Evolutionary conservation across 352 stramenopile genomes (phyloP).

Genomic region (Globisporangium acanthophoron): DNA sequence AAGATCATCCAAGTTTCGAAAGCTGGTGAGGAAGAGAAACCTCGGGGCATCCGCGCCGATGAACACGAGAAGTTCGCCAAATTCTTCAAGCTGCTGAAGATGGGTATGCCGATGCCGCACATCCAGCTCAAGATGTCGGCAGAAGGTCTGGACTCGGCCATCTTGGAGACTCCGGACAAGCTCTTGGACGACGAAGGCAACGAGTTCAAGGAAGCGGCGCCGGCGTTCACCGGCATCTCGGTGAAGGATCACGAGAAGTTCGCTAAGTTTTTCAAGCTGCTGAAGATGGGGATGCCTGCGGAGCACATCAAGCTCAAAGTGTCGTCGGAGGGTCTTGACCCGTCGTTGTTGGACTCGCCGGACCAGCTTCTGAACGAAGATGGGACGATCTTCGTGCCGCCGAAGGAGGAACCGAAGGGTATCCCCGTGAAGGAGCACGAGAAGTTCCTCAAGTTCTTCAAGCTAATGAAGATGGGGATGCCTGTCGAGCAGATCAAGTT

Average conservation of each 20-base stretch:
- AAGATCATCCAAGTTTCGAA: constrained; percentile 14
- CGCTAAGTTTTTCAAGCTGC: constrained; percentile 53
- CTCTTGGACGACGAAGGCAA: constrained; percentile 51
- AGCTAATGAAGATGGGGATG: constrained; percentile 19
- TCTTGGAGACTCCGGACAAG: constrained; percentile 54
- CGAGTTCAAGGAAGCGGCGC: constrained; percentile 19
- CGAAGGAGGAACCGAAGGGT: constrained; percentile 26
- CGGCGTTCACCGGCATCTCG: too few species aligned
- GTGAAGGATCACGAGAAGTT: constrained; percentile 84
- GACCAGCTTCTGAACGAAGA: constrained; percentile 50
- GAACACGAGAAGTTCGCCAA: constrained; percentile 91
- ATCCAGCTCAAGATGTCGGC: constrained; percentile 85
- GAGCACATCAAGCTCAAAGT: constrained; percentile 76
- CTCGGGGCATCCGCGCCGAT: constrained; percentile 45
- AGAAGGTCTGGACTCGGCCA: constrained; percentile 42
- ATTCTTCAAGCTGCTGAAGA: constrained; percentile 94
- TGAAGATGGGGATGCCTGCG: constrained; percentile 17
- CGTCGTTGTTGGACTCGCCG: constrained; percentile 46
- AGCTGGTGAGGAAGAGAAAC: background rate
- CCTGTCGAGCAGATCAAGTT: constrained; percentile 72
- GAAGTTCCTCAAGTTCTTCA: constrained; percentile 77
- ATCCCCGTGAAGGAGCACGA: constrained; percentile 81
- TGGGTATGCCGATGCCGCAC: constrained; percentile 84
- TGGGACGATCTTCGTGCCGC: constrained; percentile 25
- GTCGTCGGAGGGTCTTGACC: constrained; percentile 85